phyloP scores from a whole-genome alignment of 306 rosid genomes.

The Datisca glomerata region DNA sequence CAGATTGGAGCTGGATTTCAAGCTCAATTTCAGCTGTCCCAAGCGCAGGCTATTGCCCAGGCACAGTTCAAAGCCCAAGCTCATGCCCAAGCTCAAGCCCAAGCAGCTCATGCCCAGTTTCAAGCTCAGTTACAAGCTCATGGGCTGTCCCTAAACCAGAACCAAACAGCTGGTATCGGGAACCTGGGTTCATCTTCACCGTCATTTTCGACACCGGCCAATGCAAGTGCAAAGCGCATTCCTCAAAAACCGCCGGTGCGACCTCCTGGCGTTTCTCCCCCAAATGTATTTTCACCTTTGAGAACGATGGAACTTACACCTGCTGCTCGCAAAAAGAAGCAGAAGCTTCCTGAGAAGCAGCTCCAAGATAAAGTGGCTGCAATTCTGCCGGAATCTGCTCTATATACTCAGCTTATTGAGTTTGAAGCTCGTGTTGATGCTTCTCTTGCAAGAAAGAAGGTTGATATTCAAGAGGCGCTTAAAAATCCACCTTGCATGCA shows the following conservation, averaged over 20 bases:
- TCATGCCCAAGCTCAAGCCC: conserved; percentile 66
- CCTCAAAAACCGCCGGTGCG: conserved; percentile 81
- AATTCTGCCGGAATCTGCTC: conserved; percentile 74
- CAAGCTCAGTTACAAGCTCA: conserved; percentile 98
- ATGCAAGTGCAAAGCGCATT: conserved; percentile 44
- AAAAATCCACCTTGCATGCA: conserved; percentile 77
- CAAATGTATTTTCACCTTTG: conserved; percentile 43
- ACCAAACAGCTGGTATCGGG: conserved; percentile 45
- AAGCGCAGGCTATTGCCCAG: conserved; percentile 92
- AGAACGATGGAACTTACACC: conserved; percentile 73
- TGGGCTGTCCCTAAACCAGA: conserved; percentile 56
- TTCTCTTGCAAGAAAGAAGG: conserved; percentile 85
- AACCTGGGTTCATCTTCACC: conserved; percentile 49
- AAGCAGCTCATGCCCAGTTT: conserved; percentile 65
- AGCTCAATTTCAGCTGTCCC: conserved; percentile 68
- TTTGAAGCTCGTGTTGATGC: conserved; percentile 91
- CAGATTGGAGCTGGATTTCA: conserved; percentile 60
- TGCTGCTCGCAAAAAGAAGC: conserved; percentile 81
- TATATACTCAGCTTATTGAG: conserved; percentile 95
- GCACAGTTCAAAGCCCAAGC: conserved; percentile 77
- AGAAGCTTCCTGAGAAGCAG: conserved; percentile 90
- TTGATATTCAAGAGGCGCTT: conserved; percentile 94
- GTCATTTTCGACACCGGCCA: conserved; percentile 34
- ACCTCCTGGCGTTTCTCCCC: conserved; percentile 56
- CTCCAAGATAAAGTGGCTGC: conserved; percentile 88